Evolutionary conservation across 2,329 filamentous ascomycete species (phyloP), one percentile per base, ranked within the genome.

Genomic region (Fusarium tupiense): DNA sequence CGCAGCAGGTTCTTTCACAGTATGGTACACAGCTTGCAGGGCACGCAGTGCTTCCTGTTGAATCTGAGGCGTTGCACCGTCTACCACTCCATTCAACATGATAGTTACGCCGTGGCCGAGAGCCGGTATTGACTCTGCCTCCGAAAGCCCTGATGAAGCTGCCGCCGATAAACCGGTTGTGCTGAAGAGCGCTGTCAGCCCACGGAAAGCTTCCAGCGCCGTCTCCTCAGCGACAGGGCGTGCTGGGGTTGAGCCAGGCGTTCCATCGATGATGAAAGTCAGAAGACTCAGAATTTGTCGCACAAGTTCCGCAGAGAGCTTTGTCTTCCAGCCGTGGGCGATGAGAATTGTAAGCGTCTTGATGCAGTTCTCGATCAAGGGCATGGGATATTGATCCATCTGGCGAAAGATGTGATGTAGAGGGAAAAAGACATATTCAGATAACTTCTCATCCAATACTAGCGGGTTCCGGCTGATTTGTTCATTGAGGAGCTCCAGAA

Each of bases 371-470:
- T 99, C 96, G 13, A 96, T 84, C 46, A 94, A 86, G 41, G 89
- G 88, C 53, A 93, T 88, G 2, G 95, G 91, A 61, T 95, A 90
- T 54, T 88, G 87, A 71, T 93, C 90, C 75, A 94, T 92, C 71
- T 91, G 89, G 67, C 94, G 92, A 77, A 99, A 92, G 44, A 98
- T 90, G 76, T 96, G 93, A 2, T 94, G 95, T 1, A 99, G 86
- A 0, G 96, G 96, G 72, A 98, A 98, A 85, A 98, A 98, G 79
- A 93, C 89, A 86, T 98, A 99, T 84, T 98, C 95, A 20, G 95
- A 94, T 24, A 98, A 85, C 81, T 95, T 96, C 60, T 91, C 88
- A 81, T 98, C 94, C 24, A 98, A 82, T 2, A 85, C 84, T 5
- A 84, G 80, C 6, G 85, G 81, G 72, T 90, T 86, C 31, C 77